phyloP scores from a whole-genome alignment of 768 basidiomycete species.

The Chalciporus piperatus region DNA sequence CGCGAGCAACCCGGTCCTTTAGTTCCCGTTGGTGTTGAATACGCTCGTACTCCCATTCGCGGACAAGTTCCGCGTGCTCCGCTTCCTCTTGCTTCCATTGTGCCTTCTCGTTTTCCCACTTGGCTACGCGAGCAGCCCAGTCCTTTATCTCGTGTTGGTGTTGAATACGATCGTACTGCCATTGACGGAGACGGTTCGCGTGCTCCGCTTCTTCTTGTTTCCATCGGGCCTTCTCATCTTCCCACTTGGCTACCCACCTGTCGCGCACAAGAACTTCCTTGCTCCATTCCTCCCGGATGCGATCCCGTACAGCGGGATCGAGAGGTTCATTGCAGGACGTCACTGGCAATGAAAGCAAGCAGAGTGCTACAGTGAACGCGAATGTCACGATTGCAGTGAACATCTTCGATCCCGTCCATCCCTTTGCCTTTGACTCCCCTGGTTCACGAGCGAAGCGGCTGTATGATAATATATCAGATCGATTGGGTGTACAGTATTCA shows the following conservation, averaged over 20 bases:
- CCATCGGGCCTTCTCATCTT: constrained; percentile 16
- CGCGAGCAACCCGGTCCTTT: constrained; percentile 13
- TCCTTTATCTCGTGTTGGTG: no score
- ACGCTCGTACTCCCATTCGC: constrained; percentile 21
- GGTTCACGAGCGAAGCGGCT: neutral
- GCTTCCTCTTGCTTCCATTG: constrained; percentile 23
- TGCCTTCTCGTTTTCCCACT: constrained; percentile 4
- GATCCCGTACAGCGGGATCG: constrained; percentile 19
- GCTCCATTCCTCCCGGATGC: constrained; percentile 19
- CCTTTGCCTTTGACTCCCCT: neutral
- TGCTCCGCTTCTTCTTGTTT: constrained; percentile 13
- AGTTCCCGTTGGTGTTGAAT: constrained; percentile 13
- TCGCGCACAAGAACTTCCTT: constrained; percentile 19
- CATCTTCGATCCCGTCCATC: neutral
- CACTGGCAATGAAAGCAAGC: constrained; percentile 6
- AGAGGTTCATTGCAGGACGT: constrained; percentile 19
- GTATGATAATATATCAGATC: neutral
- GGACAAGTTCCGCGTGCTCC: constrained; percentile 2
- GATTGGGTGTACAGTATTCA: no score
- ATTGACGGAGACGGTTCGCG: no score
- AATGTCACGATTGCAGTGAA: constrained; percentile 4
- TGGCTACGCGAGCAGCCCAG: no score
- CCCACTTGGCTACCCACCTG: constrained; percentile 5
- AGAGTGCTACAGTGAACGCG: neutral
- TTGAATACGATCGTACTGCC: no score